Conservation (phyloP, 331 rosid species). For the Quercus tomentella region DNA sequence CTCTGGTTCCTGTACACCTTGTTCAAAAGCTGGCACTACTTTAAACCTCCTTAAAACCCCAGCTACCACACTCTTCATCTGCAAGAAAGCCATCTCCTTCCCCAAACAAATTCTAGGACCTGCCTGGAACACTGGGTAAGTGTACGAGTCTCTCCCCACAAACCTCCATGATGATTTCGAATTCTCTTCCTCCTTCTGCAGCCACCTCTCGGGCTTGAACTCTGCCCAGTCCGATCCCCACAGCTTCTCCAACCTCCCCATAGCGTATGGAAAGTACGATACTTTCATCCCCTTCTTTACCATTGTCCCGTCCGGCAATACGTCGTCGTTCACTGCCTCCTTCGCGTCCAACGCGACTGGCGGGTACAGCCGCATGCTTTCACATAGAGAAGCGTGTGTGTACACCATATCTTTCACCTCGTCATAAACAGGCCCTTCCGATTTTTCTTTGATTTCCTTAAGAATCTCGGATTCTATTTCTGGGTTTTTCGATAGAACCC, state of each 20-base stretch:
- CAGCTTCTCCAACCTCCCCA: conserved; percentile 63
- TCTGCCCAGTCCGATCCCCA: conserved; percentile 73
- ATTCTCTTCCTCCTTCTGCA: conserved; percentile 10
- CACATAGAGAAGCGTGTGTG: conserved; percentile 73
- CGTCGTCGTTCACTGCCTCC: conserved; percentile 43
- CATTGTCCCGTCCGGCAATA: conserved; percentile 64
- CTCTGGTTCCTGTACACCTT: conserved; percentile 35
- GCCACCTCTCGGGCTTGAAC: conserved; percentile 77
- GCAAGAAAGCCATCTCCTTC: conserved; percentile 68
- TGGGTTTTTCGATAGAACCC: conserved; percentile 51
- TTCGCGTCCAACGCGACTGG: conserved; percentile 68
- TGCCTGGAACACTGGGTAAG: conserved; percentile 76
- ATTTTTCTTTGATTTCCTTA: conserved; percentile 22
- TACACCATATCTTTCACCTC: conserved; percentile 67
- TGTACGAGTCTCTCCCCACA: conserved; percentile 4
- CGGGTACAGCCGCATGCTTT: conserved; percentile 81
- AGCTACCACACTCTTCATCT: conserved; percentile 27
- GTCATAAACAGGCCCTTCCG: conserved; percentile 25
- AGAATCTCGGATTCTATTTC: conserved; percentile 39
- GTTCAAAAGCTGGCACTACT: conserved; percentile 42
- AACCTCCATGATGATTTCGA: conserved; percentile 27
- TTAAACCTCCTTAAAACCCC: conserved; percentile 46
- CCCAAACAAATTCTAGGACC: conserved; percentile 87
- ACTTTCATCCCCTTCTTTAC: conserved; percentile 69
- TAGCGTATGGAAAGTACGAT: conserved; percentile 56